Percentiles rank a stretch among this genome's conserved stretches.
Conservation (phyloP, 176 grass and related monocot genomes). For the Miscanthus lutarioriparius region DNA sequence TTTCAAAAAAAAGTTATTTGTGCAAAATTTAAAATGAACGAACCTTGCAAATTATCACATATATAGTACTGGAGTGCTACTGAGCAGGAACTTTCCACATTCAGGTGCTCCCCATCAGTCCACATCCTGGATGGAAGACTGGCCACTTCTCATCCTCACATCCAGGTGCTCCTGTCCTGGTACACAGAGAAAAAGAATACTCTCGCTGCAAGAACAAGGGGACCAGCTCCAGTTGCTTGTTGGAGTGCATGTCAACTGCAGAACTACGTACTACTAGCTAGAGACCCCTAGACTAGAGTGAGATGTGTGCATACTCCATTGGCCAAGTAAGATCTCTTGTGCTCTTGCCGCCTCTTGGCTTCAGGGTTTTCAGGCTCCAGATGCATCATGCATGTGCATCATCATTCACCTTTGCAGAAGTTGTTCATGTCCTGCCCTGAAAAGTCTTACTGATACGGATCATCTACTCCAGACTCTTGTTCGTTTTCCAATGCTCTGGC, state of each 20-base stretch:
- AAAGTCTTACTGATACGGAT: neutral
- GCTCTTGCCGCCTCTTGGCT: neutral
- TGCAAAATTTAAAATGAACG: too few relatives aligned
- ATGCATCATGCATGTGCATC: constrained; percentile 6
- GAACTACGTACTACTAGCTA: neutral
- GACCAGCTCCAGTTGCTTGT: neutral
- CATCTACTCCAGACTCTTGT: neutral
- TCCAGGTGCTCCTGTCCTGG: neutral
- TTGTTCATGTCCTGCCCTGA: constrained; percentile 31
- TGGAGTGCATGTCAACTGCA: constrained; percentile 17
- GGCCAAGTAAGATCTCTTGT: neutral
- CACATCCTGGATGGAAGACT: neutral
- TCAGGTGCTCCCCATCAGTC: constrained; percentile 30
- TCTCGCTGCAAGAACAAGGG: too few relatives aligned
- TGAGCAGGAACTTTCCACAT: constrained; percentile 21
- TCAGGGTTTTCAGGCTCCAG: neutral
- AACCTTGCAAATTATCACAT: neutral
- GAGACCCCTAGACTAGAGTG: neutral
- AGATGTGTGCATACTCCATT: constrained; percentile 1
- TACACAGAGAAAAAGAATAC: too few relatives aligned
- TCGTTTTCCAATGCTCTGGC: too few relatives aligned
- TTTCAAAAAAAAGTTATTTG: too few relatives aligned
- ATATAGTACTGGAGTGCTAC: too few relatives aligned
- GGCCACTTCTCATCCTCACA: constrained; percentile 2
- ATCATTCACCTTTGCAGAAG: neutral